Evolutionary conservation across 768 basidiomycete species (phyloP), one percentile per base, ranked within the genome.

Genomic region (Boletus patriciae): DNA sequence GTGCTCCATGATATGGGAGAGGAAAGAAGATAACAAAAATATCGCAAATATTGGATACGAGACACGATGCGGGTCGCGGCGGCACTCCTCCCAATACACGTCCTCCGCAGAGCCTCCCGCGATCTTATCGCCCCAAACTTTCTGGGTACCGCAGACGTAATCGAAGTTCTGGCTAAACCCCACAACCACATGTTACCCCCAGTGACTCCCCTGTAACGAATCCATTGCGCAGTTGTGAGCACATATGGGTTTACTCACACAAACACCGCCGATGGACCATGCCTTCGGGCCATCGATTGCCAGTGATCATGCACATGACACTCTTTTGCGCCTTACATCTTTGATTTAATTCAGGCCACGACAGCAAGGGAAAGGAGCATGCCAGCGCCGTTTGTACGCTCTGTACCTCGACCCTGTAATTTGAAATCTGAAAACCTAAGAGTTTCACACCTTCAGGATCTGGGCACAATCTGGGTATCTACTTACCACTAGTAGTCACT

Each of bases 381-480:
- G 31, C 19, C 23, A 18, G 7, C n/a, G 40, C 16, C 19, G 29
- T 43, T n/a, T 31, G 38, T 13, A n/a, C 10, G 25, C 16, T 37
- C 3, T 33, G 27, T 25, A 47, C 40, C 4, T 42, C 12, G 12
- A 46, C 19, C 16, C 19, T 19, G 25, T 33, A 37, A 65, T 64
- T 64, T 64, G 60, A 64, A 64, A 64, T 64, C 38, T 12, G 29
- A 7, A 45, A 64, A 64, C 37, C n/a, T 51, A 55, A 65, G 56
- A 66, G 44, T 40, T 51, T 65, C 60, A 60, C 16, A n/a, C 9
- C 9, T 40, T 7, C 10, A 12, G 10, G 29, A 55, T 44, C 34
- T 18, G 31, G 25, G 23, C 10, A 16, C 29, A 9, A 31, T 31
- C 29, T 31, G 29, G 27, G 27, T 10, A 31, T 11, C 31, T 31